A percentile compares a stretch with the other conserved stretches of the same genome.
Conservation (phyloP, 306 rosid genomes). For the Acmispon strigosus region DNA sequence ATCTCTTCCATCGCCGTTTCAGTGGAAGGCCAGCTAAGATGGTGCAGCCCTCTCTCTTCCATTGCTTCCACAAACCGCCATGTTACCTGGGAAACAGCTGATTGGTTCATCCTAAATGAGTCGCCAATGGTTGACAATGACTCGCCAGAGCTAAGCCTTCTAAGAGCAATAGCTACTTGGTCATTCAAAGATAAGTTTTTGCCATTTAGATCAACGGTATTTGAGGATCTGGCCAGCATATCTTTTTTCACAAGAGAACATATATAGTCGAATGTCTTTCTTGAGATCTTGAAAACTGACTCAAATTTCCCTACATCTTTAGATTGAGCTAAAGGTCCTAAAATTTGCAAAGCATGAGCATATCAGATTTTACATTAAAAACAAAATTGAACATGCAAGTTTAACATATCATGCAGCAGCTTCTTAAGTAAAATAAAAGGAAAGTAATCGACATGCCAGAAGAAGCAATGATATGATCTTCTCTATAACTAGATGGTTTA, state of each 20-base stretch:
- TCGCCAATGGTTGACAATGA: conserved; percentile 66
- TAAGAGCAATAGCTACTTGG: conserved; percentile 83
- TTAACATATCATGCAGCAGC: neutral
- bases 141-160: conserved; percentile 89
- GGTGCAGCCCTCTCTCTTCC: conserved; percentile 80
- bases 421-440: neutral
- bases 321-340: conserved; percentile 63
- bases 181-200: conserved; percentile 58
- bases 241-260: conserved; percentile 75
- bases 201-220: conserved; percentile 39
- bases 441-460: neutral
- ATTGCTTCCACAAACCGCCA: conserved; percentile 88
- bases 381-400: neutral
- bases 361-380: conserved; percentile 6
- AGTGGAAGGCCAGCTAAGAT: conserved; percentile 76
- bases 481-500: neutral
- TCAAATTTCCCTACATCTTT: conserved; percentile 52
- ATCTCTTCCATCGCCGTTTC: conserved; percentile 55
- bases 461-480: neutral
- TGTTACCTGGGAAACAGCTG: conserved; percentile 81
- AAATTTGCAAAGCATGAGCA: conserved; percentile 13
- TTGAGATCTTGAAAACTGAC: conserved; percentile 69
- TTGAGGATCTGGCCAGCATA: conserved; percentile 54
- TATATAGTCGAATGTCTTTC: conserved; percentile 76
- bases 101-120: conserved; percentile 59